Evolutionary conservation across 2,329 filamentous ascomycete genomes (phyloP).

Genomic region (Emergomyces orientalis): DNA sequence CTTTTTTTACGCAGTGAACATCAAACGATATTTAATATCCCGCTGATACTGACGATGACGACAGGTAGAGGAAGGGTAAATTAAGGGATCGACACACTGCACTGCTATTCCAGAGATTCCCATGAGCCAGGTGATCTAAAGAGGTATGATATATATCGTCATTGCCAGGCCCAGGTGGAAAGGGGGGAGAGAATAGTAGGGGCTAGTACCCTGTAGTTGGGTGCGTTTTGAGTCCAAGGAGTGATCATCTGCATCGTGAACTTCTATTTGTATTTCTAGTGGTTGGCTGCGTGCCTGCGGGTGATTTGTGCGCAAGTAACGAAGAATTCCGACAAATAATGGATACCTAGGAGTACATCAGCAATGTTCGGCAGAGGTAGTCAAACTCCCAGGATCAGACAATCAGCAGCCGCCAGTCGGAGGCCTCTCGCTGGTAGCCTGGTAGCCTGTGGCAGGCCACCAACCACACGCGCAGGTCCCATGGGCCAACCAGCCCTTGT

Average conservation of each 20-base stretch:
- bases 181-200: background rate
- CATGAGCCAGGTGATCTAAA: background rate
- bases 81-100: background rate
- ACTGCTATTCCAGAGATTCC: background rate
- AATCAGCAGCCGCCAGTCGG: background rate
- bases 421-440: background rate
- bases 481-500: background rate
- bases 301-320: background rate
- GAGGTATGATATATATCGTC: background rate
- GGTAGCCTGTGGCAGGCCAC: background rate
- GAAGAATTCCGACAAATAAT: background rate
- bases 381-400: no score
- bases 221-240: background rate
- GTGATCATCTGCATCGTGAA: background rate
- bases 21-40: background rate
- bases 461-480: slow-evolving; percentile 2
- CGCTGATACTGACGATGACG: background rate
- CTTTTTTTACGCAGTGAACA: background rate
- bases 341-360: slow-evolving; percentile 1
- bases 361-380: background rate
- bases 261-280: background rate
- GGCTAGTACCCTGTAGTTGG: background rate
- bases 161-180: background rate
- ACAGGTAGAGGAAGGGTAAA: background rate
- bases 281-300: background rate